Evolutionary conservation across 83 land plant genomes (phyloP).

Genomic region (Diphasiastrum complanatum): DNA sequence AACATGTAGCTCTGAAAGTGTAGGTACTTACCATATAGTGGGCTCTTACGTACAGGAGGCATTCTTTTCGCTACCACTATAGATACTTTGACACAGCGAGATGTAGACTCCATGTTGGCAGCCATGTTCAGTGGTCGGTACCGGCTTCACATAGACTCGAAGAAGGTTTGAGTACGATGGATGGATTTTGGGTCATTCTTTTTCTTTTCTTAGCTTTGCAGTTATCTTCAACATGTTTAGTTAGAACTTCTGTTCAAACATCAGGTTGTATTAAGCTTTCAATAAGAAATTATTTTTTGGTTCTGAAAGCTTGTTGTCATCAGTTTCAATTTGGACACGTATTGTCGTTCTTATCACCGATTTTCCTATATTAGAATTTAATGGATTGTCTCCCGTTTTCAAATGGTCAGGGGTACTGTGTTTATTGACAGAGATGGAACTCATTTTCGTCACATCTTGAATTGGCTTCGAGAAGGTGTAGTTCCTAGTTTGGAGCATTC

Average conservation of each 20-base stretch:
- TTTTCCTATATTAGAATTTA: too few species aligned
- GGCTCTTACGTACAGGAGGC: too few species aligned
- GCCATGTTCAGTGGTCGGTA: slow-evolving; percentile 98
- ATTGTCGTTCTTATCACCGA: not conserved
- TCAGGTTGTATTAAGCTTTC: too few species aligned
- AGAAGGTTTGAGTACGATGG: not conserved
- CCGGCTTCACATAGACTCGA: slow-evolving; percentile 32
- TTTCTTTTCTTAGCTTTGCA: not conserved
- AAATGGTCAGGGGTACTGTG: slow-evolving; percentile 49
- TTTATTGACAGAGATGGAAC: slow-evolving; percentile 96
- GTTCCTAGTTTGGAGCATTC: slow-evolving; percentile 47
- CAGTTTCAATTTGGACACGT: not conserved
- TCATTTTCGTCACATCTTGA: slow-evolving; percentile 79
- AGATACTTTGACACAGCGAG: slow-evolving; percentile 73
- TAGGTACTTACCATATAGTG: too few species aligned
- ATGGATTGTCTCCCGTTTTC: not conserved
- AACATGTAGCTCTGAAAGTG: too few species aligned
- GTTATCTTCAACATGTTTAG: not conserved
- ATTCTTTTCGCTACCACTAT: slow-evolving; percentile 67
- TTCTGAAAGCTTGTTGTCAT: slow-evolving; percentile 1
- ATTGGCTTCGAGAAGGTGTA: slow-evolving; percentile 86
- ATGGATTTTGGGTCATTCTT: too few species aligned
- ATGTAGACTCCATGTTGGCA: slow-evolving; percentile 89
- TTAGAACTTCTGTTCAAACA: too few species aligned
- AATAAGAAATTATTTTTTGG: too few species aligned